These are phyloP conservation scores for Gracilariopsis chorda DNA, from an alignment of 23 red algal species.

Conservation along the genomic window DNA sequence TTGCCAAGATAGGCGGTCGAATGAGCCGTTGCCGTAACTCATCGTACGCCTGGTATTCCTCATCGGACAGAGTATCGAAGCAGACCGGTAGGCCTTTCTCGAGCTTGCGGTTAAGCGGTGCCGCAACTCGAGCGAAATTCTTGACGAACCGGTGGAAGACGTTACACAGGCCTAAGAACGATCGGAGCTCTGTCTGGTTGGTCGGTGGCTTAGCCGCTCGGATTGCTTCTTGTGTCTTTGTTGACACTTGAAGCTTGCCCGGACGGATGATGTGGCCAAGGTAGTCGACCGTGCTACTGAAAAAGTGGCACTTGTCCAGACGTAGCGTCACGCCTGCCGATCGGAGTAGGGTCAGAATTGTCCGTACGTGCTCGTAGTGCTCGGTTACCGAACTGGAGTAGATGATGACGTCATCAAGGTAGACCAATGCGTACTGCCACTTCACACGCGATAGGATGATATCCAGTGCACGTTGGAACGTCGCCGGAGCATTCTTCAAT, in stretches of 20 bases:
- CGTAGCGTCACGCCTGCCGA: neutral
- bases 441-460: slow-evolving; percentile 32
- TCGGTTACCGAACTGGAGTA: slow-evolving; percentile 17
- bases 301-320: slow-evolving; percentile 1
- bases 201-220: neutral
- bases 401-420: slow-evolving; percentile 15
- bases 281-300: neutral
- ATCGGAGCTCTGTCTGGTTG: neutral
- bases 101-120: neutral
- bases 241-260: neutral
- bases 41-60: slow-evolving; percentile 4
- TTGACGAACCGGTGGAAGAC: slow-evolving; percentile 4
- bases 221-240: neutral
- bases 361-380: slow-evolving; percentile 1
- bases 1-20: neutral
- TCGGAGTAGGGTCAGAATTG: neutral
- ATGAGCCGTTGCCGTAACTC: neutral
- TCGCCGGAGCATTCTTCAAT: slow-evolving; percentile 9
- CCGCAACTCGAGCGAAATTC: neutral
- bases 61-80: neutral
- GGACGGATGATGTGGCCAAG: neutral
- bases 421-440: neutral
- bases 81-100: neutral
- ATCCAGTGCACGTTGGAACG: slow-evolving; percentile 28
- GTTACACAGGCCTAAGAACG: slow-evolving; percentile 6